Evolutionary conservation across 1,139 yeast genomes (phyloP).

Genomic region (Insectozyma bohioensis): DNA sequence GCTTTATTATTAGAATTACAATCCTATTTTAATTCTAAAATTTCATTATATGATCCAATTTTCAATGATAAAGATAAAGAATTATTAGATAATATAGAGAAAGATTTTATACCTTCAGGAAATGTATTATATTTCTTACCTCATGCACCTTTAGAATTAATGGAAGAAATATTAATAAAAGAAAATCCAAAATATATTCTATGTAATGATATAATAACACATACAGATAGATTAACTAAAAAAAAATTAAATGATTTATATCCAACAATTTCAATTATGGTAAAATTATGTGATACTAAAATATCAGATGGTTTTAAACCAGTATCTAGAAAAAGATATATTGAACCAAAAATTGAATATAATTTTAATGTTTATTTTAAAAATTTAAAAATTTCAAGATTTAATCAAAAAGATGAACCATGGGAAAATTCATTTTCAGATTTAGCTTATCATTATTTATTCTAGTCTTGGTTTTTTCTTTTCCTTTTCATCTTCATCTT

Average conservation of each 20-base stretch:
- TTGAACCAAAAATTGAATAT: slow-evolving; percentile 39
- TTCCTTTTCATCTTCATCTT: slow-evolving; percentile 16
- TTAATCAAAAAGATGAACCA: slow-evolving; percentile 24
- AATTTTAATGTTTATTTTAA: slow-evolving; percentile 35
- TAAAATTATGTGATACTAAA: slow-evolving; percentile 22
- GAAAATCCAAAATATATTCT: slow-evolving; percentile 37
- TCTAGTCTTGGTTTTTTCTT: slow-evolving; percentile 14
- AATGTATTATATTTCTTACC: slow-evolving; percentile 58
- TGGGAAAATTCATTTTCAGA: slow-evolving; percentile 60
- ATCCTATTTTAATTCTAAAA: slow-evolving; percentile 18
- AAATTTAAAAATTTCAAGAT: slow-evolving; percentile 18
- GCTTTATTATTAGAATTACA: slow-evolving; percentile 50
- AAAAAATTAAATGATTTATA: slow-evolving; percentile 39
- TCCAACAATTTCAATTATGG: slow-evolving; percentile 41
- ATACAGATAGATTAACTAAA: slow-evolving; percentile 52
- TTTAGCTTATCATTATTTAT: slow-evolving; percentile 39
- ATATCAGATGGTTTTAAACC: slow-evolving; percentile 34
- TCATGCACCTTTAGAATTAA: slow-evolving; percentile 68
- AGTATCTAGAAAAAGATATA: slow-evolving; percentile 18
- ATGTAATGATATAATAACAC: slow-evolving; percentile 51
- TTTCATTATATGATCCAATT: slow-evolving; percentile 66
- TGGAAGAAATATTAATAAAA: slow-evolving; percentile 40
- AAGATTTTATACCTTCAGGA: slow-evolving; percentile 18
- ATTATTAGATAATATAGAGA: too few relatives aligned
- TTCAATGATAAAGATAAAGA: slow-evolving; percentile 46